Percentiles rank a stretch among this genome's conserved stretches.
phyloP scores from a whole-genome alignment of 768 basidiomycete species.

The Trametes cingulata region DNA sequence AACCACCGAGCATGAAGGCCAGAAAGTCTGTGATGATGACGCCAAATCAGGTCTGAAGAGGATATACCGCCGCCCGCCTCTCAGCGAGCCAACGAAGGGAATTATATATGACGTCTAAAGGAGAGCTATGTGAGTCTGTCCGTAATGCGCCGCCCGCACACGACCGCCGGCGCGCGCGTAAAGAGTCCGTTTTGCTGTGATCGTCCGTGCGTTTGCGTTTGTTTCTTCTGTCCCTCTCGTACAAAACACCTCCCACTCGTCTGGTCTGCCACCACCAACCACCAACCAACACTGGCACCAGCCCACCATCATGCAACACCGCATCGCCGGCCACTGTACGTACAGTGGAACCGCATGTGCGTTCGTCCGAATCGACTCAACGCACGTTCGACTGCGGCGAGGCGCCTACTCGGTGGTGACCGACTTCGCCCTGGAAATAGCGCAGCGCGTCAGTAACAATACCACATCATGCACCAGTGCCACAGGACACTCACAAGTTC shows the following conservation, averaged over 20 bases:
- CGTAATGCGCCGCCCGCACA: background rate
- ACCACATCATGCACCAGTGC: background rate
- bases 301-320: background rate
- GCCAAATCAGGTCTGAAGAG: too few species aligned
- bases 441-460: background rate
- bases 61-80: background rate
- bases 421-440: conserved; percentile 33
- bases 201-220: conserved; percentile 18
- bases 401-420: conserved; percentile 35
- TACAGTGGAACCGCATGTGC: background rate
- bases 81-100: background rate
- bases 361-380: too few species aligned
- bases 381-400: background rate
- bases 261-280: background rate
- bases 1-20: too few species aligned
- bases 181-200: conserved; percentile 21
- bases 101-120: background rate
- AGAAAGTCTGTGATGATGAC: too few species aligned
- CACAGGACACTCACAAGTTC: conserved; percentile 67
- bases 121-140: conserved; percentile 1
- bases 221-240: conserved; percentile 7
- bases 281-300: background rate
- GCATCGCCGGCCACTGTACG: too few species aligned
- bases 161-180: background rate
- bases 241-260: too few species aligned